phyloP scores from a whole-genome alignment of 495 filamentous ascomycete species.

The Daldinia concentrica region DNA sequence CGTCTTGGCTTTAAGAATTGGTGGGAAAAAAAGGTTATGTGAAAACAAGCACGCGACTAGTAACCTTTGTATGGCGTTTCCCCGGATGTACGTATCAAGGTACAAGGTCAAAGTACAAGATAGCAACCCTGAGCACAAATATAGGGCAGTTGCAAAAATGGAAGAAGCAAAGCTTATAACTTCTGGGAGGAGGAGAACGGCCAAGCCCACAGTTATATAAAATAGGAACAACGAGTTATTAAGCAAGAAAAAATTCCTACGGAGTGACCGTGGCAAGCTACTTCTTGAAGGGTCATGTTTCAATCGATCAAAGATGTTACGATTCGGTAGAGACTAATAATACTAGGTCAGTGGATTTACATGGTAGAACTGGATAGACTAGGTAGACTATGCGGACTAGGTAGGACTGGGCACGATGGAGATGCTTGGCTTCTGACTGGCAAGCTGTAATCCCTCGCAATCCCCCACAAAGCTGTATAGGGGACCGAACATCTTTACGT shows the following conservation, averaged over 20 bases:
- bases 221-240: conserved; percentile 9
- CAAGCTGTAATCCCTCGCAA: conserved; percentile 31
- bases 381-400: conserved; percentile 1
- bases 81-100: neutral
- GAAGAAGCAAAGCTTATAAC: neutral
- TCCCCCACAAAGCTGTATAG: conserved; percentile 41
- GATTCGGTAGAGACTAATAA: conserved; percentile 14
- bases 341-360: conserved; percentile 1
- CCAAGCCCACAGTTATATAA: conserved; percentile 30
- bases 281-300: conserved; percentile 25
- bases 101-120: neutral
- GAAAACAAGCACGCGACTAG: conserved; percentile 17
- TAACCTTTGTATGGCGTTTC: conserved; percentile 7
- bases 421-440: conserved; percentile 41
- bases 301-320: conserved; percentile 35
- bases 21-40: conserved; percentile 1
- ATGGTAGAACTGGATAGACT: conserved; percentile 4
- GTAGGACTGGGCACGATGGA: conserved; percentile 36
- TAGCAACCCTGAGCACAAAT: neutral
- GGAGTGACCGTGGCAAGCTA: conserved; percentile 38
- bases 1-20: conserved; percentile 23
- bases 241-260: conserved; percentile 29
- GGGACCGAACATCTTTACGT: conserved; percentile 36
- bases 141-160: conserved; percentile 10
- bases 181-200: conserved; percentile 9